These are phyloP conservation scores for Leucoagaricus sp. DNA, from an alignment of 1,284 basidiomycete species.

Conservation along the genomic window DNA sequence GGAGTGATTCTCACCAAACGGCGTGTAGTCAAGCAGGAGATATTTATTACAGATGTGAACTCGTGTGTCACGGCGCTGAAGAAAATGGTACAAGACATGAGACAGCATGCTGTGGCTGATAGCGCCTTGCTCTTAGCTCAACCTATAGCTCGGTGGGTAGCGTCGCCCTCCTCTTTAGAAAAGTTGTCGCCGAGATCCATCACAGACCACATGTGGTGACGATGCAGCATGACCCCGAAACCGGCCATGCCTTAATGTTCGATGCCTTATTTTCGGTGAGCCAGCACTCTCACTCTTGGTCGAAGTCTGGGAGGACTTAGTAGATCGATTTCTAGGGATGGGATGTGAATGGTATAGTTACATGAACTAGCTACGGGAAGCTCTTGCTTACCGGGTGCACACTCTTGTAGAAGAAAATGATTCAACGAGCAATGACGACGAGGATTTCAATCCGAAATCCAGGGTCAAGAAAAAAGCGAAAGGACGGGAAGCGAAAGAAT, in stretches of 20 bases:
- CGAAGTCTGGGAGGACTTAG: not conserved
- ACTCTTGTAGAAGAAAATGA: not conserved
- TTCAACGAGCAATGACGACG: constrained; percentile 33
- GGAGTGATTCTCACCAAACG: not conserved
- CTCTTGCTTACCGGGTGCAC: not conserved
- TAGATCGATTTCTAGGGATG: constrained; percentile 1
- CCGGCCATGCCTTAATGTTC: not conserved
- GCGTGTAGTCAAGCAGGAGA: constrained; percentile 76
- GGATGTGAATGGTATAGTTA: constrained; percentile 1
- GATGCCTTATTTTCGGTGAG: constrained; percentile 11
- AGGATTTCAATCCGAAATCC: constrained; percentile 48
- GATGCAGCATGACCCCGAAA: constrained; percentile 1
- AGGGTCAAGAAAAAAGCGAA: constrained; percentile 29
- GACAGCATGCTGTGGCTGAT: constrained; percentile 26
- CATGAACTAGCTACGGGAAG: not conserved
- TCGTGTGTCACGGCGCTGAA: constrained; percentile 74
- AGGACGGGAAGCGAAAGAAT: constrained; percentile 30
- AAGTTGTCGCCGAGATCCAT: not conserved
- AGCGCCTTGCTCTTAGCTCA: constrained; percentile 70
- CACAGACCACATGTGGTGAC: constrained; percentile 7
- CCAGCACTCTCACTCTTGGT: not conserved
- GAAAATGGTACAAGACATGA: constrained; percentile 69
- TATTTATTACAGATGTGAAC: constrained; percentile 77
- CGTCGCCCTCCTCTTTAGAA: too few species aligned
- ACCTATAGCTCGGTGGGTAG: constrained; percentile 55